These are phyloP conservation scores for Paecilomyces dactylethromorphus DNA, from an alignment of 2,329 filamentous ascomycete species.

Conservation along the genomic window DNA sequence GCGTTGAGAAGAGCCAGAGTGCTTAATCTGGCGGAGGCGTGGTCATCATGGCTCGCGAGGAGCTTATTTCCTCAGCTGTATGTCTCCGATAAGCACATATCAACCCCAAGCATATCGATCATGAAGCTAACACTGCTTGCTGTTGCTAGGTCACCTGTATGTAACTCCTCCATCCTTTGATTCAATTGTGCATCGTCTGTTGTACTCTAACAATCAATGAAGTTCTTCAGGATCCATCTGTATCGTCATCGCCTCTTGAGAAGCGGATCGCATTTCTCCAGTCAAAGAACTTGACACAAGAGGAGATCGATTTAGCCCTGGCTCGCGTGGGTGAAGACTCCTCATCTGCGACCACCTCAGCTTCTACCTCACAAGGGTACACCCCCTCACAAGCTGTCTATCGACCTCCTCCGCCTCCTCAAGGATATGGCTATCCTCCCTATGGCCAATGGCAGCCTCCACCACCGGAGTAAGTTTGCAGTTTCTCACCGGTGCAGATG, in stretches of 20 bases:
- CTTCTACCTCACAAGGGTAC: conserved; percentile 44
- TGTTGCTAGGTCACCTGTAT: conserved; percentile 45
- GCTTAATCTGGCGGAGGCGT: conserved; percentile 6
- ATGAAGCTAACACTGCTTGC: conserved; percentile 15
- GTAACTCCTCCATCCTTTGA: conserved; percentile 12
- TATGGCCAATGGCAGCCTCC: conserved; percentile 48
- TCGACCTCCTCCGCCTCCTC: conserved; percentile 35
- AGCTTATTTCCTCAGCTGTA: conserved; percentile 78
- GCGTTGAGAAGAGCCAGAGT: neutral
- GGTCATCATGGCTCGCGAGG: conserved; percentile 81
- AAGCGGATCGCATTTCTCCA: conserved; percentile 88
- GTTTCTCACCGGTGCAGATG: neutral
- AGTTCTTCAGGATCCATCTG: conserved; percentile 93
- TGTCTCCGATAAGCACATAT: conserved; percentile 21
- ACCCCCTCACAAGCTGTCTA: conserved; percentile 33
- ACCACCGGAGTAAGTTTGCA: conserved; percentile 45
- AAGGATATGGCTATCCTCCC: conserved; percentile 44
- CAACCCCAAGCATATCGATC: conserved; percentile 19
- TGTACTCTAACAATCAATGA: conserved; percentile 6
- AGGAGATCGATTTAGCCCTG: conserved; percentile 84
- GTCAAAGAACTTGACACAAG: conserved; percentile 93
- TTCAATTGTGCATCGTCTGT: neutral
- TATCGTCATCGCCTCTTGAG: conserved; percentile 82
- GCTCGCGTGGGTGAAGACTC: conserved; percentile 62
- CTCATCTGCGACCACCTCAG: conserved; percentile 37